Evolutionary conservation across 495 filamentous ascomycete genomes (phyloP).

Genomic region (Pyrenula massariospora): DNA sequence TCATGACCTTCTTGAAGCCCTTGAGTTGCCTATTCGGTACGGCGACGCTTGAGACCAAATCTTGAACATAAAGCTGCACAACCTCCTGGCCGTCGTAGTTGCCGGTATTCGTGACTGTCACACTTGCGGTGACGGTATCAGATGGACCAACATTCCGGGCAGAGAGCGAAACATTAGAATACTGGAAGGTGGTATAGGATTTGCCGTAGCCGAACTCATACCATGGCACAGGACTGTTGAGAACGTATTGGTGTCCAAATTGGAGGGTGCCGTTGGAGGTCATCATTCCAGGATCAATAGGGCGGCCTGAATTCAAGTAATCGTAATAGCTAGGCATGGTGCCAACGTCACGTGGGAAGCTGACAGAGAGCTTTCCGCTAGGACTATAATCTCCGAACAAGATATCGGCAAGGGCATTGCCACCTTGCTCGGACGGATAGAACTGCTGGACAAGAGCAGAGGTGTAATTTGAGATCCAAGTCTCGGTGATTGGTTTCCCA

Average conservation of each 20-base stretch:
- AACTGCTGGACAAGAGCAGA: conserved; percentile 57
- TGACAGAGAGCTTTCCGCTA: conserved; percentile 54
- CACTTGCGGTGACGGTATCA: conserved; percentile 37
- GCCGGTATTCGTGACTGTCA: conserved; percentile 46
- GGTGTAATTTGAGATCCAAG: conserved; percentile 50
- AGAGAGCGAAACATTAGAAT: conserved; percentile 34
- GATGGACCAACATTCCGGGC: conserved; percentile 28
- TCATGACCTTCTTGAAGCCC: conserved; percentile 56
- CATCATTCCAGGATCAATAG: conserved; percentile 31
- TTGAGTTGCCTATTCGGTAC: conserved; percentile 55
- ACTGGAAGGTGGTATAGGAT: conserved; percentile 51
- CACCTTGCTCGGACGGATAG: conserved; percentile 53
- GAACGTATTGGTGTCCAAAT: conserved; percentile 57
- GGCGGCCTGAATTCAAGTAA: conserved; percentile 54
- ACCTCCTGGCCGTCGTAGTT: conserved; percentile 49
- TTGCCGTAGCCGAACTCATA: conserved; percentile 62
- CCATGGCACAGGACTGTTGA: conserved; percentile 40
- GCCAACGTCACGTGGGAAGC: conserved; percentile 54
- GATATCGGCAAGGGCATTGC: conserved; percentile 54
- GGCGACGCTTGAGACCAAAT: conserved; percentile 48
- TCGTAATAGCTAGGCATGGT: conserved; percentile 60
- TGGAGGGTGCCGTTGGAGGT: conserved; percentile 44
- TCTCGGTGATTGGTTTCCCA: conserved; percentile 58
- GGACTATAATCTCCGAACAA: conserved; percentile 57
- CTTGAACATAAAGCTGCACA: conserved; percentile 55